Conservation (phyloP, 345 rosid species). For the Heritiera fomes region DNA sequence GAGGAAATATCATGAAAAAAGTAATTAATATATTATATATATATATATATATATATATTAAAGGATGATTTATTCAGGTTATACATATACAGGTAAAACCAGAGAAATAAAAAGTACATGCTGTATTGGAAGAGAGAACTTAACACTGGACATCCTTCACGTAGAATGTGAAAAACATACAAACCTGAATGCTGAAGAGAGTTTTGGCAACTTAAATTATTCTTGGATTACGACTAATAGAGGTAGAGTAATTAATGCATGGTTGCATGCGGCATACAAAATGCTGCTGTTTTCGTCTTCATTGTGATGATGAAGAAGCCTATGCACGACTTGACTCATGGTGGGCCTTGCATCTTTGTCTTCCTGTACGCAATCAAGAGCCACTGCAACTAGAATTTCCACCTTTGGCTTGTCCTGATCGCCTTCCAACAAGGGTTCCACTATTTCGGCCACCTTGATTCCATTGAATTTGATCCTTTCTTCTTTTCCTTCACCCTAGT, state of each 20-base stretch:
- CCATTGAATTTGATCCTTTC: not conserved
- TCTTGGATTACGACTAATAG: not conserved
- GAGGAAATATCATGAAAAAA: no score
- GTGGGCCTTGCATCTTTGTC: slow-evolving; percentile 32
- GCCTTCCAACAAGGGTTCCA: slow-evolving; percentile 27
- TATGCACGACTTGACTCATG: slow-evolving; percentile 35
- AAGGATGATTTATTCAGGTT: no score
- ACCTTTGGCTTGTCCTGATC: slow-evolving; percentile 10
- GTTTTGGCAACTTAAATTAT: not conserved
- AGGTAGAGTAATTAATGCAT: not conserved
- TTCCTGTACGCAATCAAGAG: slow-evolving; percentile 29
- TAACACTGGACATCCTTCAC: no score
- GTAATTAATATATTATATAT: no score
- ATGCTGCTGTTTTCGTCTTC: not conserved
- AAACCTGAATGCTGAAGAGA: not conserved
- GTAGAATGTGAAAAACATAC: no score
- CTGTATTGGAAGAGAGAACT: no score
- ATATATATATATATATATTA: no score
- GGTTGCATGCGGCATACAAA: no score
- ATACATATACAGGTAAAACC: no score
- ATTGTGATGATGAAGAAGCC: slow-evolving; percentile 15
- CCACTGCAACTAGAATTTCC: slow-evolving; percentile 24
- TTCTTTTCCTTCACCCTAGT: slow-evolving; percentile 22
- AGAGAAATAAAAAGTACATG: no score
- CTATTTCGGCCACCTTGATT: slow-evolving; percentile 17